Evolutionary conservation across 2,329 filamentous ascomycete genomes (phyloP), one percentile per base, ranked within the genome.

Genomic region (Didymosphaeria variabile): DNA sequence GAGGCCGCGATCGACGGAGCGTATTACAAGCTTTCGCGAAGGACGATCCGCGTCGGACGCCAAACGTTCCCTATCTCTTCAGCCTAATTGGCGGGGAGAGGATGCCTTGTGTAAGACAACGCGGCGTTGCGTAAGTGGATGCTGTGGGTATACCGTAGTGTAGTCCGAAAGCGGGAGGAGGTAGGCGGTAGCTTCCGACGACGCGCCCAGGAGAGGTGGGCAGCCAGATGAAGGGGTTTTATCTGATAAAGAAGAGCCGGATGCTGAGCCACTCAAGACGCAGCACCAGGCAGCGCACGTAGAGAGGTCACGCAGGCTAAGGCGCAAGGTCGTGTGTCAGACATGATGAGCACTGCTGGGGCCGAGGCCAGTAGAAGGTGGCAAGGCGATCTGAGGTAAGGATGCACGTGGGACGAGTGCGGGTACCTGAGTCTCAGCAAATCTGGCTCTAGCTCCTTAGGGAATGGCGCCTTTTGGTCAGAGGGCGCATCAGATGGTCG

Each of bases 191-290:
- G 59, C 55, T 61, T 61, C 50, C 26, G 46, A 46, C 42, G 55
- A 62, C 46, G 55, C 52, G 49, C 46, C 42, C 47, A 57, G 29
- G 57, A 55, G 54, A 58, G 55, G 55, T 53, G 23, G 54, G 21
- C 34, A 52, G 38, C 52, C 55, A 59, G 63, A 70, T 68, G 63
- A 69, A 69, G 65, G 67, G 67, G 56, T 53, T n/a, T 51, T 4
- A 31, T 15, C 6, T n/a, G 31, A 55, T 45, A 34, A 34, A 52
- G 61, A 58, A 19, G 21, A 21, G 12, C 3, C 7, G n/a, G 42
- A 47, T 54, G 59, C 59, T 63, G 62, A 72, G 69, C 75, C 75
- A 76, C 65, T 76, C 68, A 75, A 53, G 71, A 68, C 73, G 72
- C 73, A 71, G 74, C 56, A 47, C 57, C 62, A 60, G 73, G 55